phyloP scores from a whole-genome alignment of 345 rosid species.

The Microcos paniculata region DNA sequence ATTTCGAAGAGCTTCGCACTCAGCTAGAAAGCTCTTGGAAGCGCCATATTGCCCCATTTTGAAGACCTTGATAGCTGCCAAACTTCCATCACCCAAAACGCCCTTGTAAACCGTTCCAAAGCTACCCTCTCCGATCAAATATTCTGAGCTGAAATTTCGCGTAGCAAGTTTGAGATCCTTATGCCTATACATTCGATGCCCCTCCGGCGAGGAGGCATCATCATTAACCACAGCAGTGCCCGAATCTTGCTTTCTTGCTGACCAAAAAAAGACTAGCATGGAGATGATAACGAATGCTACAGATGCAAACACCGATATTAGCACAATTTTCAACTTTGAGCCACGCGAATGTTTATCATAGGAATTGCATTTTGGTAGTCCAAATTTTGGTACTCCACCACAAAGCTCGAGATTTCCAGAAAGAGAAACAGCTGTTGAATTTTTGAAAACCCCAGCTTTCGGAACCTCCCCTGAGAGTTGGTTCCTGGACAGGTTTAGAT shows the following conservation, averaged over 20 bases:
- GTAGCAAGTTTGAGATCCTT: constrained; percentile 22
- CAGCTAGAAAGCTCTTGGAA: constrained; percentile 12
- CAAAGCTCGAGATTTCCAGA: constrained; percentile 9
- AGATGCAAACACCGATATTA: background rate
- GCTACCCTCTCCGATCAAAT: constrained; percentile 30
- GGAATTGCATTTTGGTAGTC: constrained; percentile 14
- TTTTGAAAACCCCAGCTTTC: constrained; percentile 13
- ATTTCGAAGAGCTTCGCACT: constrained; percentile 5
- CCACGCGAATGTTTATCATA: background rate
- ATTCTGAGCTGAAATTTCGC: constrained; percentile 18
- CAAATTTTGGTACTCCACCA: constrained; percentile 8
- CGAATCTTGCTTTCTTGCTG: background rate
- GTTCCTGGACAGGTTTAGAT: constrained; percentile 20
- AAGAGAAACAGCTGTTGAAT: constrained; percentile 15
- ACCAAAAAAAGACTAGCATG: background rate
- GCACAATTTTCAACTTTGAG: background rate
- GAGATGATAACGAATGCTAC: background rate
- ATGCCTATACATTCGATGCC: constrained; percentile 1
- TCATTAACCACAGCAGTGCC: background rate
- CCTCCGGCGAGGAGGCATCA: background rate
- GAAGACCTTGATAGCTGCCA: constrained; percentile 15
- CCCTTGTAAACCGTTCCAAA: constrained; percentile 31
- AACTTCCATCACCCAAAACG: background rate
- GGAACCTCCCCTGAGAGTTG: constrained; percentile 22
- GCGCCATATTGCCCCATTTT: constrained; percentile 13